Evolutionary conservation across 2,329 filamentous ascomycete genomes (phyloP), one percentile per base, ranked within the genome.

Genomic region (Cladosporium oxysporum): DNA sequence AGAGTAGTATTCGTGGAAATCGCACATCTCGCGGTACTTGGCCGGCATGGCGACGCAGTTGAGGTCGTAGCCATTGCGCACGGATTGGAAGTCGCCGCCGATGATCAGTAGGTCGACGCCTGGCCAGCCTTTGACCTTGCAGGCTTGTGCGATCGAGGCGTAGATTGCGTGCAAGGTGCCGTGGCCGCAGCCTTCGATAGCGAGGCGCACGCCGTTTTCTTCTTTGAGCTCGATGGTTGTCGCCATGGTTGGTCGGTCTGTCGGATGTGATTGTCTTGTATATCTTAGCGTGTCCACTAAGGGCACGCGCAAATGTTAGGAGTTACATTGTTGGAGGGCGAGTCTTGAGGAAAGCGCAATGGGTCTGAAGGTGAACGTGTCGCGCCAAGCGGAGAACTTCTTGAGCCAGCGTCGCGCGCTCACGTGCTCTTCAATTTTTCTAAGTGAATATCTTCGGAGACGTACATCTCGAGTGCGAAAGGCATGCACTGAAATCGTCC

Each of bases 1-100:
- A 62, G 89, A 90, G 78, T 99, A 99, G 82, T 98, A 99, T 69
- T 92, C 88, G 73, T 94, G 91, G 73, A 98, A 99, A 77, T 99
- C 95, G 41, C 92, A 92, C 73, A 99, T 88, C 52, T 87, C 83
- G 69, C 92, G 91, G 79, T 93, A 99, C 78, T 97, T 98, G 67
- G 84, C 80, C 0, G 95, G 94, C 73, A 96, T 93, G 5, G 93
- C 91, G 85, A 98, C 96, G 77, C 92, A 89, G 67, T 89, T 90
- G 69, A 98, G 83, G 77, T 99, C 95, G 69, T 89, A 85, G 11
- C 91, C 88, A 82, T 98, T 98, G 72, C 95, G 91, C 44, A 93
- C 88, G 50, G 95, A 90, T 83, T 97, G 92, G 71, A 99, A 99
- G 76, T 99, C 95, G 31, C 95, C 95, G 65, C 94, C 92, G 72